Percentiles rank a stretch among this genome's conserved stretches.
Evolutionary conservation across 306 rosid genomes (phyloP).

Genomic region (Nissolia schottii): DNA sequence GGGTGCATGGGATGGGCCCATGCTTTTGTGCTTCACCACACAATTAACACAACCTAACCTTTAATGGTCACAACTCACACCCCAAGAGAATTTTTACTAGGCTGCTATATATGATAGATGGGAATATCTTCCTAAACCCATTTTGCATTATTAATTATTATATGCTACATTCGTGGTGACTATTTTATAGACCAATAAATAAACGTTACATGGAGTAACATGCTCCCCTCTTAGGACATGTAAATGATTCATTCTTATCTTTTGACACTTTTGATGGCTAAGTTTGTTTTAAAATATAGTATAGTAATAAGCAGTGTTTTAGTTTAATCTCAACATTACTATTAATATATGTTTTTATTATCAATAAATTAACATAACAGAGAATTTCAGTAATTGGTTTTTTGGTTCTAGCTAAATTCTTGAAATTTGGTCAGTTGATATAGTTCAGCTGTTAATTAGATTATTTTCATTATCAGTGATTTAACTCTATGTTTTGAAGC

Average conservation of each 20-base stretch:
- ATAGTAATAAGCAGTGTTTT: not conserved
- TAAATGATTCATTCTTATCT: constrained; percentile 2
- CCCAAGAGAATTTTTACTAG: constrained; percentile 43
- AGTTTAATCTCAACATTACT: not conserved
- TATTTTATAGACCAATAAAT: not conserved
- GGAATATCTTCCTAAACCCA: constrained; percentile 31
- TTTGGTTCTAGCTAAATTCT: too few species aligned
- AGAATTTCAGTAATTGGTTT: too few species aligned
- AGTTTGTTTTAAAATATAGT: not conserved
- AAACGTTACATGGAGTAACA: constrained; percentile 27
- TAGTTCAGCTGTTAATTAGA: not conserved
- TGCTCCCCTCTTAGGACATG: constrained; percentile 29
- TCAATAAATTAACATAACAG: too few species aligned
- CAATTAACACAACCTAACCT: constrained; percentile 22
- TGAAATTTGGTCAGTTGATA: not conserved
- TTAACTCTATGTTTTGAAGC: not conserved
- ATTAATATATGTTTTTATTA: not conserved
- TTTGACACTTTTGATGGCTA: constrained; percentile 18
- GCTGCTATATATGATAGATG: constrained; percentile 25
- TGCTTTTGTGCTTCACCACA: constrained; percentile 53
- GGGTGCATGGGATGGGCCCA: constrained; percentile 54
- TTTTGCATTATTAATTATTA: constrained; percentile 24
- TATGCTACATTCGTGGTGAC: constrained; percentile 22
- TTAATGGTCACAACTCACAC: constrained; percentile 29
- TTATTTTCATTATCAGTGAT: not conserved